These are phyloP conservation scores for Bipolaris cookei DNA, from an alignment of 2,329 filamentous ascomycete species.

Conservation along the genomic window DNA sequence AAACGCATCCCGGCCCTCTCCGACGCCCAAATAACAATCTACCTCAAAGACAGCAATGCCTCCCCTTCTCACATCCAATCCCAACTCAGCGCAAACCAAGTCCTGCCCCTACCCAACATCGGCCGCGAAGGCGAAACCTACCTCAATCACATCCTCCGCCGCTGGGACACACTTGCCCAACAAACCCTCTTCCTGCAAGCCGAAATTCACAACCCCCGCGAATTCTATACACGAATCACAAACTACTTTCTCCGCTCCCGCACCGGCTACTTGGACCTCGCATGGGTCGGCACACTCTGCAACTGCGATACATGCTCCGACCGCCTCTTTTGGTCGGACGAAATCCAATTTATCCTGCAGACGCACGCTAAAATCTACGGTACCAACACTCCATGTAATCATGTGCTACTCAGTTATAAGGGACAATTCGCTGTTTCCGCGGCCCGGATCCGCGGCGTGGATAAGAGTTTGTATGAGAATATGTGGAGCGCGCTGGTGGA, in stretches of 20 bases:
- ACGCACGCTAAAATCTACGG: constrained; percentile 35
- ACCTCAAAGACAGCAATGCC: constrained; percentile 39
- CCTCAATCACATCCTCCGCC: constrained; percentile 53
- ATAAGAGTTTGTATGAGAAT: constrained; percentile 43
- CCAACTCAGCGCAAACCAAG: constrained; percentile 27
- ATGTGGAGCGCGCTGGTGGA: constrained; percentile 33
- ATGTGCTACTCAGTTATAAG: constrained; percentile 53
- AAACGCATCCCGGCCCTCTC: constrained; percentile 26
- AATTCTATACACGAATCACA: constrained; percentile 47
- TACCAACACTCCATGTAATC: constrained; percentile 34
- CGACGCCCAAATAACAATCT: constrained; percentile 33
- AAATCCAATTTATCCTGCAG: constrained; percentile 46
- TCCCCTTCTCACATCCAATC: constrained; percentile 22
- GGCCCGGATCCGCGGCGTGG: constrained; percentile 49
- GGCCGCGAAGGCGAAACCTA: constrained; percentile 56
- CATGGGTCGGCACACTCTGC: constrained; percentile 48
- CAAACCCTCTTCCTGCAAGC: constrained; percentile 59
- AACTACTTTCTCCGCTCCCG: constrained; percentile 46
- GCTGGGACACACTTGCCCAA: constrained; percentile 53
- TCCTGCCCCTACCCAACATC: constrained; percentile 44
- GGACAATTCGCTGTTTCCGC: constrained; percentile 58
- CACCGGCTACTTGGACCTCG: constrained; percentile 56
- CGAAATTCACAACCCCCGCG: constrained; percentile 48
- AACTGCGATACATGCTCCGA: constrained; percentile 51
- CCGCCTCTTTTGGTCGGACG: constrained; percentile 49